These are phyloP conservation scores for Aspergillus cejpii DNA, from an alignment of 2,329 filamentous ascomycete species.

Conservation along the genomic window DNA sequence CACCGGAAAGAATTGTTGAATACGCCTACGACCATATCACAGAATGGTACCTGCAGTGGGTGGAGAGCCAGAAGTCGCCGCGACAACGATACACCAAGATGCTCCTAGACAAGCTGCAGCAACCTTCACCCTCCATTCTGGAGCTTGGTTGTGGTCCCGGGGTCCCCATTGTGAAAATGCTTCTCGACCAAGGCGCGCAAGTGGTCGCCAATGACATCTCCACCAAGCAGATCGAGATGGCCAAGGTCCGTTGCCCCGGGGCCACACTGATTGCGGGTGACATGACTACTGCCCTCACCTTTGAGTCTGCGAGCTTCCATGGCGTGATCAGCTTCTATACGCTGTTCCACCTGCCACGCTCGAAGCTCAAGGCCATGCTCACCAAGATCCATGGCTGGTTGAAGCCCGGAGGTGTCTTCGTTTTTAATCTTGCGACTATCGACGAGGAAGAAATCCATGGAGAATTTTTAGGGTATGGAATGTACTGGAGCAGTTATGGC, in stretches of 20 bases:
- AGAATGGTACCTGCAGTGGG: constrained; percentile 12
- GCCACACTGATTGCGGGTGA: constrained; percentile 6
- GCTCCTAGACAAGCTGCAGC: constrained; percentile 8
- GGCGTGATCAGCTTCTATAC: constrained; percentile 10
- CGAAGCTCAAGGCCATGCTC: constrained; percentile 8
- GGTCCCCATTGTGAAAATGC: constrained; percentile 6
- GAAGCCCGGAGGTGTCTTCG: constrained; percentile 9
- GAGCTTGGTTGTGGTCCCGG: constrained; percentile 9
- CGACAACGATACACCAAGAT: constrained; percentile 10
- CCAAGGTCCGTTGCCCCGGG: constrained; percentile 5
- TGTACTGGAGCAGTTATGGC: constrained; percentile 11
- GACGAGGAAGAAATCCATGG: constrained; percentile 10
- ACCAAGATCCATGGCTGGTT: constrained; percentile 7
- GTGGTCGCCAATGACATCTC: constrained; percentile 9
- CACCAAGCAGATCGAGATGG: constrained; percentile 9
- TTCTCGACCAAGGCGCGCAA: constrained; percentile 8
- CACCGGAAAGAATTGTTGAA: constrained; percentile 3
- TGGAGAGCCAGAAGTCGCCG: constrained; percentile 8
- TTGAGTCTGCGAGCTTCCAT: constrained; percentile 6
- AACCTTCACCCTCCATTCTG: constrained; percentile 7
- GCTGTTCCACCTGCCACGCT: constrained; percentile 9
- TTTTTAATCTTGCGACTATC: constrained; percentile 8
- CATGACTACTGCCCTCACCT: constrained; percentile 9
- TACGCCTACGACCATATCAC: constrained; percentile 8
- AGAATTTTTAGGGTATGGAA: constrained; percentile 10